These are phyloP conservation scores for Trichosporon inkin DNA, from an alignment of 1,284 basidiomycete genomes.

Conservation along the genomic window DNA sequence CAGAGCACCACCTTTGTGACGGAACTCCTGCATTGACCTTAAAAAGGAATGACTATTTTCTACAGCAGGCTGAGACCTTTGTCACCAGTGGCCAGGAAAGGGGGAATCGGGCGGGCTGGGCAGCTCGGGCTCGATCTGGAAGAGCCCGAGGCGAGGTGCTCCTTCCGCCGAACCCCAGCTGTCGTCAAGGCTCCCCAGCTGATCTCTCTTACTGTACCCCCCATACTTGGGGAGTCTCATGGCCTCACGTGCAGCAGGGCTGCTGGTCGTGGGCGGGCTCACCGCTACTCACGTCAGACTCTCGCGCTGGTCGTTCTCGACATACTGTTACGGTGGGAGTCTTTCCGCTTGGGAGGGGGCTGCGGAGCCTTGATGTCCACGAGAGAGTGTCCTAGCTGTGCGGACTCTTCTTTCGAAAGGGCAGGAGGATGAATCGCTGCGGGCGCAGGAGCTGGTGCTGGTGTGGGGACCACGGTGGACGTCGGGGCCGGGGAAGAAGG, in stretches of 20 bases:
- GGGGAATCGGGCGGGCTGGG: not conserved
- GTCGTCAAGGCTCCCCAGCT: conserved; percentile 37
- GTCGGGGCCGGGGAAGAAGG: too few species aligned
- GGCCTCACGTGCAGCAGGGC: conserved; percentile 15
- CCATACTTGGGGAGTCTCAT: conserved; percentile 32
- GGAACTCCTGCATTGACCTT: not conserved
- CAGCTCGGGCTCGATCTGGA: conserved; percentile 23
- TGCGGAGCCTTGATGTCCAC: not conserved
- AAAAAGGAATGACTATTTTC: not conserved
- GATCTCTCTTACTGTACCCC: conserved; percentile 36
- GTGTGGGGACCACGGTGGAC: too few species aligned
- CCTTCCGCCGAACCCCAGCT: conserved; percentile 30
- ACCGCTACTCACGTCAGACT: not conserved
- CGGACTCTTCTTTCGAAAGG: too few species aligned
- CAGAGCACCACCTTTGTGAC: not conserved
- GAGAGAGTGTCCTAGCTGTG: too few species aligned
- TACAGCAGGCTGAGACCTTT: not conserved
- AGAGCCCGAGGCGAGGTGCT: conserved; percentile 28
- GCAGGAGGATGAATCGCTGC: too few species aligned
- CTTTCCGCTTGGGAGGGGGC: not conserved
- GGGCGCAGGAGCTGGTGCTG: too few species aligned
- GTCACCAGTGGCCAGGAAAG: not conserved
- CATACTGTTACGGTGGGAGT: not conserved
- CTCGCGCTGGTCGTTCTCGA: not conserved
- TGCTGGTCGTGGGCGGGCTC: not conserved